Evolutionary conservation across 129 eudicot genomes (phyloP).

Genomic region (Solidago caesia): DNA sequence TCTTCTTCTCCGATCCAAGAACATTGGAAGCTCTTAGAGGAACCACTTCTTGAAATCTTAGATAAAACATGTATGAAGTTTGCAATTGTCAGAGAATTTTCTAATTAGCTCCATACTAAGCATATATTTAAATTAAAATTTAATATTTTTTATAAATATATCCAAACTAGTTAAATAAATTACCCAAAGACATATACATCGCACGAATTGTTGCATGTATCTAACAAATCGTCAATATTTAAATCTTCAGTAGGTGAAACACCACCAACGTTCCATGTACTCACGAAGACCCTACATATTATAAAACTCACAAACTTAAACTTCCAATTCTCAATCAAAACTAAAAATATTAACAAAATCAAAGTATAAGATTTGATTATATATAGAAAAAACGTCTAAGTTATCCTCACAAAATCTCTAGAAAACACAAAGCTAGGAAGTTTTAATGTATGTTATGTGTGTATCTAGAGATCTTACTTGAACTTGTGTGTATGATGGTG

Average conservation of each 20-base stretch:
- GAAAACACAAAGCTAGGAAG: neutral
- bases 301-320: neutral
- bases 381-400: too few species aligned
- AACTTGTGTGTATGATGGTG: constrained; percentile 42
- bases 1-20: constrained; percentile 55
- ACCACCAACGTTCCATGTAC: constrained; percentile 85
- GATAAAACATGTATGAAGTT: neutral
- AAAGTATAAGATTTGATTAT: too few species aligned
- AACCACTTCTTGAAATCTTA: constrained; percentile 83
- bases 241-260: constrained; percentile 53
- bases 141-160: too few species aligned
- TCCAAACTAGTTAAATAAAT: neutral
- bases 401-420: too few species aligned
- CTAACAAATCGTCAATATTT: constrained; percentile 55
- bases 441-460: neutral
- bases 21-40: constrained; percentile 68
- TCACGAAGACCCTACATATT: constrained; percentile 51
- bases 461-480: constrained; percentile 39
- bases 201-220: constrained; percentile 42
- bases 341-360: too few species aligned
- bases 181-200: constrained; percentile 81
- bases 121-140: too few species aligned
- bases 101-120: too few species aligned
- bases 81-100: too few species aligned
- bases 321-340: constrained; percentile 1